A percentile compares a stretch with the other conserved stretches of the same genome.
Evolutionary conservation across 2,329 filamentous ascomycete genomes (phyloP).

Genomic region (Fusarium miscanthi): DNA sequence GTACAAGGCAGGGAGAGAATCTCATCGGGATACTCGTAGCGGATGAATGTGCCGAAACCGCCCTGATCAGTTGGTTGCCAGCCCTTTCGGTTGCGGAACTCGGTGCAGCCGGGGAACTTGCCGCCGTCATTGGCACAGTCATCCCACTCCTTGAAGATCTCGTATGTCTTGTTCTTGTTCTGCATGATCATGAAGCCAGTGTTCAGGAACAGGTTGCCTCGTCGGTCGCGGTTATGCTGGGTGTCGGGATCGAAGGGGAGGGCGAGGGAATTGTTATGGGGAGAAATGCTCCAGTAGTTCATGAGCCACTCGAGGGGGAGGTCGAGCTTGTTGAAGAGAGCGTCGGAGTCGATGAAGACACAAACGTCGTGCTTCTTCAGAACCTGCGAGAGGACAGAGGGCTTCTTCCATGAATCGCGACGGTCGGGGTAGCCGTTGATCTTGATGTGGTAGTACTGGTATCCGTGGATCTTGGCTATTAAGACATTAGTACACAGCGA

Average conservation of each 20-base stretch:
- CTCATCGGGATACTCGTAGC: conserved; percentile 55
- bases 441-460: conserved; percentile 59
- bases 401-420: conserved; percentile 60
- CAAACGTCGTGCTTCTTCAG: conserved; percentile 56
- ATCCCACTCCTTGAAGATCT: conserved; percentile 62
- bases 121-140: conserved; percentile 54
- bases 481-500: conserved; percentile 30
- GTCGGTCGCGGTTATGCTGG: conserved; percentile 54
- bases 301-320: conserved; percentile 60
- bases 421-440: conserved; percentile 52
- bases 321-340: conserved; percentile 56
- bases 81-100: conserved; percentile 51
- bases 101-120: conserved; percentile 52
- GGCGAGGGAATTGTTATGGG: conserved; percentile 54
- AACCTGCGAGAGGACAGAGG: conserved; percentile 54
- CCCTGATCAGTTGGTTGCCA: conserved; percentile 57
- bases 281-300: conserved; percentile 58
- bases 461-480: conserved; percentile 57
- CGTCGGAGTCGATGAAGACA: conserved; percentile 58
- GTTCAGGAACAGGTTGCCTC: conserved; percentile 59
- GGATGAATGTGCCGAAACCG: conserved; percentile 56
- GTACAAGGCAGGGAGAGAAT: conserved; percentile 54
- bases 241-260: conserved; percentile 54
- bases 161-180: conserved; percentile 59
- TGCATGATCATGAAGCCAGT: conserved; percentile 67